Conservation (phyloP, 2,329 filamentous ascomycete genomes). For the Aspergillus sp. region DNA sequence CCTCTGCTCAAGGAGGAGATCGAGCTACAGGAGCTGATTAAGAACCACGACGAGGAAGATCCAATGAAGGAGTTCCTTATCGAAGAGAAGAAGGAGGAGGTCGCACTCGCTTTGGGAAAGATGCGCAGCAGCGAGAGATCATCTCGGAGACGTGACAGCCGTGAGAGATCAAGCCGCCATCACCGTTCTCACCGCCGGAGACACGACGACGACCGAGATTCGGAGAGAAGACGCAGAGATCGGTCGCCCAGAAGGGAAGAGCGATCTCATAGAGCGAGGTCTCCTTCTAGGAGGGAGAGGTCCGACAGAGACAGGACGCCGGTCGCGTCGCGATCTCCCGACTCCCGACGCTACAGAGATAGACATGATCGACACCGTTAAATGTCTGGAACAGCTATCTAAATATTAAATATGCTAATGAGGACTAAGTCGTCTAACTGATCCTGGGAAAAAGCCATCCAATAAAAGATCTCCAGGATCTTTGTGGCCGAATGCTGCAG, state of each 20-base stretch:
- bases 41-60: conserved; percentile 89
- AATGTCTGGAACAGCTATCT: conserved; percentile 10
- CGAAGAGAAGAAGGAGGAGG: conserved; percentile 86
- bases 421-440: not conserved
- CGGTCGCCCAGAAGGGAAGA: conserved; percentile 29
- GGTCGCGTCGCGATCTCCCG: conserved; percentile 33
- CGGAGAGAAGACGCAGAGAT: conserved; percentile 33
- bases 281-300: conserved; percentile 30
- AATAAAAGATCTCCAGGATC: not conserved
- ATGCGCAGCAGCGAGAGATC: conserved; percentile 53
- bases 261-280: conserved; percentile 26
- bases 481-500: not conserved
- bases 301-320: conserved; percentile 30
- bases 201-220: conserved; percentile 32
- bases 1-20: conserved; percentile 77
- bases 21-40: conserved; percentile 73
- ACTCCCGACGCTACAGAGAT: conserved; percentile 30
- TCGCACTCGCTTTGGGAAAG: conserved; percentile 67
- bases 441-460: not conserved
- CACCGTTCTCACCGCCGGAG: conserved; percentile 44
- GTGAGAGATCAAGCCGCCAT: conserved; percentile 46
- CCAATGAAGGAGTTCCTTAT: conserved; percentile 94
- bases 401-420: conserved; percentile 9
- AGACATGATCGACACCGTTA: conserved; percentile 36
- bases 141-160: conserved; percentile 34